These are phyloP conservation scores for Ceratobasidium sp. DNA, from an alignment of 1,284 basidiomycete species.

Conservation along the genomic window DNA sequence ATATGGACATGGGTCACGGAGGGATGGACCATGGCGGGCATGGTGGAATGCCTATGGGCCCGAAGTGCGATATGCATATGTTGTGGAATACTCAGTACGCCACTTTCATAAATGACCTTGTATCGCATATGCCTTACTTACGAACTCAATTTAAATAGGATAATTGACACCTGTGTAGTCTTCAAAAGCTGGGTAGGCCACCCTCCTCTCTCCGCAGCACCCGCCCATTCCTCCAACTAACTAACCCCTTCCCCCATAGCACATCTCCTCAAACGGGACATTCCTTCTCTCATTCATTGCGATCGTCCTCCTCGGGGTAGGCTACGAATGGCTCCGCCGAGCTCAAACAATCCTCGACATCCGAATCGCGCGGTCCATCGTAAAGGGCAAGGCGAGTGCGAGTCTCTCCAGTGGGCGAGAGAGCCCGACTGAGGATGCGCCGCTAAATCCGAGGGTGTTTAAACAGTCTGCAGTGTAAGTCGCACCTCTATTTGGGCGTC, in stretches of 20 bases:
- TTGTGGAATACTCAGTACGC: conserved; percentile 50
- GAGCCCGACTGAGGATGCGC: conserved; percentile 27
- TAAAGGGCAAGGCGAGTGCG: conserved; percentile 60
- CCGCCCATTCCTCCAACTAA: neutral
- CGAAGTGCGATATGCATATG: conserved; percentile 50
- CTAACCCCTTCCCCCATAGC: conserved; percentile 77
- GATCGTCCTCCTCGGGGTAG: conserved; percentile 72
- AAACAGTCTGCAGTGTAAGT: conserved; percentile 63
- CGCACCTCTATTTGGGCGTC: neutral
- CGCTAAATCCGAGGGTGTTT: conserved; percentile 52
- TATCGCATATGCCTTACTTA: neutral
- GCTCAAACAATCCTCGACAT: conserved; percentile 71
- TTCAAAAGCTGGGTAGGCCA: conserved; percentile 34
- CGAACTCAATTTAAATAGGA: conserved; percentile 7
- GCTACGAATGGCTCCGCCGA: conserved; percentile 80
- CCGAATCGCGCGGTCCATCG: conserved; percentile 66
- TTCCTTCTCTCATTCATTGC: conserved; percentile 74
- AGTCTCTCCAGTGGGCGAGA: neutral
- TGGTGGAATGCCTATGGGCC: conserved; percentile 39
- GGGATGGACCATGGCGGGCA: conserved; percentile 33
- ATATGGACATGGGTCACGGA: conserved; percentile 27
- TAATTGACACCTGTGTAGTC: conserved; percentile 49
- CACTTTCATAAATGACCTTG: neutral
- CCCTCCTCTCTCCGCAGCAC: neutral
- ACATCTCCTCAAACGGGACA: conserved; percentile 68